Conservation (phyloP, 2,329 filamentous ascomycete genomes). For the Fusarium humuli region DNA sequence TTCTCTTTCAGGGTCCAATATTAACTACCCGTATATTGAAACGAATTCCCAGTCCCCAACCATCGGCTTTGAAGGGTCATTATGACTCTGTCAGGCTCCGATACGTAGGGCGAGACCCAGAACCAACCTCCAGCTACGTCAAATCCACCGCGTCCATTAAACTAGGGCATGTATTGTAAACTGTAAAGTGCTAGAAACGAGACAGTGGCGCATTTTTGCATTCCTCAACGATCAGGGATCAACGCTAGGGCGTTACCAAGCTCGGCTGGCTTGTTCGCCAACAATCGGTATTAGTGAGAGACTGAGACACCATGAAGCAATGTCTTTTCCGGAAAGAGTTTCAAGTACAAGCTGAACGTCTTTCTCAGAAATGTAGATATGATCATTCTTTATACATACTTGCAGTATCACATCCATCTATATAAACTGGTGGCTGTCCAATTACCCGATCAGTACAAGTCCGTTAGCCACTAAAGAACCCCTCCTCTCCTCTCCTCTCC, state of each 20-base stretch:
- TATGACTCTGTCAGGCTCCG: not conserved
- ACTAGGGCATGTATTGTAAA: not conserved
- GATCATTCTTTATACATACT: conserved; percentile 17
- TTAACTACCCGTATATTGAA: conserved; percentile 3
- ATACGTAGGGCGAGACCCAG: conserved; percentile 8
- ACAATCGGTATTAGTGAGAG: not conserved
- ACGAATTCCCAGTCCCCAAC: not conserved
- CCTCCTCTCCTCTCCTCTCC: conserved; percentile 8
- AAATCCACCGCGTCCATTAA: conserved; percentile 1
- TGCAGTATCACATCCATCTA: not conserved
- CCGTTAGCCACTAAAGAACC: conserved; percentile 26
- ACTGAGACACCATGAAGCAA: conserved; percentile 28
- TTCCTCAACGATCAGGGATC: conserved; percentile 37
- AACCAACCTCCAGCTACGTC: conserved; percentile 31
- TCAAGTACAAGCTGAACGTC: conserved; percentile 18
- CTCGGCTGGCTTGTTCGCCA: conserved; percentile 36
- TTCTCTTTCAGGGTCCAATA: conserved; percentile 9
- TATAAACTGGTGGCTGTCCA: conserved; percentile 21
- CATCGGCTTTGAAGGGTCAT: conserved; percentile 15
- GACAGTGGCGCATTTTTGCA: conserved; percentile 34
- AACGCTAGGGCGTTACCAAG: conserved; percentile 31
- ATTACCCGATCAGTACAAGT: conserved; percentile 33
- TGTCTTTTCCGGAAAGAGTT: conserved; percentile 35
- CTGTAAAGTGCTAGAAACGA: conserved; percentile 10
- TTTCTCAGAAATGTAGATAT: conserved; percentile 27